Evolutionary conservation across 495 filamentous ascomycete species (phyloP).

Genomic region (Aspergillus incahuasiensis): DNA sequence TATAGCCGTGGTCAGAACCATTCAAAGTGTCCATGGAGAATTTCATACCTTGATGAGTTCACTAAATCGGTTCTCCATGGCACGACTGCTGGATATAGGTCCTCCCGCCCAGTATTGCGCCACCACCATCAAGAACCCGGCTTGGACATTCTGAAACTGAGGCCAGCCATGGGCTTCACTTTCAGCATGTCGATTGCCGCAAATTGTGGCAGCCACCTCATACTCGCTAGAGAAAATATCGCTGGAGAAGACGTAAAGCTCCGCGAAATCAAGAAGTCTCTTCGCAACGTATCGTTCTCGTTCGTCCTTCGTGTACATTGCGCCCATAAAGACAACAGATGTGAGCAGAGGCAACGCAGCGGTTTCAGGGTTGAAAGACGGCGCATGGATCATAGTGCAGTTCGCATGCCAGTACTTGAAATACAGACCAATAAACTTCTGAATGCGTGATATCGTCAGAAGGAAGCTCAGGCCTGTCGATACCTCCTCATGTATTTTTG

Average conservation of each 20-base stretch:
- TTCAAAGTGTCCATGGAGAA: not conserved
- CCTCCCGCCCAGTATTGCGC: conserved; percentile 47
- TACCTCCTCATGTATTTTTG: conserved; percentile 38
- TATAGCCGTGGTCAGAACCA: conserved; percentile 11
- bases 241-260: conserved; percentile 42
- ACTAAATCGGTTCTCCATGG: conserved; percentile 43
- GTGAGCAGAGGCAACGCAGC: conserved; percentile 35
- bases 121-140: conserved; percentile 38
- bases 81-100: conserved; percentile 34
- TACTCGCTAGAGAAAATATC: conserved; percentile 39
- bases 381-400: conserved; percentile 38
- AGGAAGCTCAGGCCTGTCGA: conserved; percentile 35
- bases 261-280: conserved; percentile 42
- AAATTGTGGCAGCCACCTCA: conserved; percentile 33
- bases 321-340: conserved; percentile 41
- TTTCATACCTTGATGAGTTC: conserved; percentile 36
- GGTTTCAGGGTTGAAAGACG: conserved; percentile 37
- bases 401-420: conserved; percentile 46
- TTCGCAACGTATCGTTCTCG: conserved; percentile 36
- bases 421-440: conserved; percentile 37
- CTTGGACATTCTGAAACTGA: conserved; percentile 42
- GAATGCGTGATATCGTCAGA: conserved; percentile 40
- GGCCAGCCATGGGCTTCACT: conserved; percentile 30
- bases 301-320: conserved; percentile 42
- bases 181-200: conserved; percentile 18